Percentiles rank a stretch among this genome's conserved stretches.
phyloP scores from a whole-genome alignment of 148 eudicot species.

The Vaccinium darrowii region DNA sequence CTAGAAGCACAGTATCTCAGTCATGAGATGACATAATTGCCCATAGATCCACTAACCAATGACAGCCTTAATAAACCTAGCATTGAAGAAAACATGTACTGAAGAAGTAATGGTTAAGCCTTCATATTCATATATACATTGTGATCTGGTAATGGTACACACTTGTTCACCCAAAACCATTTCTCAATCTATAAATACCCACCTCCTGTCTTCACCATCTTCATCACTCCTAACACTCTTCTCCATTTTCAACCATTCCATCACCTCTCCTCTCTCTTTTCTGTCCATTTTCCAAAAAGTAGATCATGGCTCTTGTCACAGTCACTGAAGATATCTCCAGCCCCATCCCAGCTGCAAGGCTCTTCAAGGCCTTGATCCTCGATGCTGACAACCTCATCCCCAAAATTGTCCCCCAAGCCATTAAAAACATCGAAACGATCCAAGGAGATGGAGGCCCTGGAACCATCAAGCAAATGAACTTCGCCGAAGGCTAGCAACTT shows the following conservation, averaged over 20 bases:
- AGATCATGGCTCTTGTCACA: conserved; percentile 25
- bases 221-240: neutral
- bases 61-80: neutral
- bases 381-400: conserved; percentile 30
- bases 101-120: neutral
- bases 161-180: neutral
- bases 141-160: neutral
- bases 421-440: conserved; percentile 26
- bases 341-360: conserved; percentile 21
- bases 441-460: conserved; percentile 34
- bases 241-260: conserved; percentile 13
- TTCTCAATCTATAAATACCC: conserved; percentile 8
- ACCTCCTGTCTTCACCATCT: neutral
- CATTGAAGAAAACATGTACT: neutral
- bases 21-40: neutral
- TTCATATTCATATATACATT: neutral
- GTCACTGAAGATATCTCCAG: conserved; percentile 17
- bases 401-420: conserved; percentile 22
- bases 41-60: neutral
- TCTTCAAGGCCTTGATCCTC: conserved; percentile 34
- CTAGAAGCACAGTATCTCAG: neutral
- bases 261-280: neutral
- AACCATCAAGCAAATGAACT: conserved; percentile 27
- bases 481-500: conserved; percentile 25
- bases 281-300: neutral